These are phyloP conservation scores for Botrytis paeoniae DNA, from an alignment of 2,329 filamentous ascomycete genomes.

Conservation along the genomic window DNA sequence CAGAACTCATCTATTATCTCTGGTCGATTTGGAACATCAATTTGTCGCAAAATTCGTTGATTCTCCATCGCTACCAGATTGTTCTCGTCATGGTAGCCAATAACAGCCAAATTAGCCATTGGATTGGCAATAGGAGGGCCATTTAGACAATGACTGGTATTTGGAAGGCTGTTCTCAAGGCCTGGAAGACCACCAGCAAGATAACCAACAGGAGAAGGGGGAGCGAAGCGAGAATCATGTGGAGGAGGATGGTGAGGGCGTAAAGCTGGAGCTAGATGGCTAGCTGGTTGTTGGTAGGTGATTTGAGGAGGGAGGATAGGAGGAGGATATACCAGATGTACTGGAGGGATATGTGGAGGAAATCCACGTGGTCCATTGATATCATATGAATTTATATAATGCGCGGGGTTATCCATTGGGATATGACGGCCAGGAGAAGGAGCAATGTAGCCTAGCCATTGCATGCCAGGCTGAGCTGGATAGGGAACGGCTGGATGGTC, in stretches of 20 bases:
- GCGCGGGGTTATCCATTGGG: not conserved
- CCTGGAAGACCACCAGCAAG: not conserved
- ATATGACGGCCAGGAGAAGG: not conserved
- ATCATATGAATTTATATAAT: not conserved
- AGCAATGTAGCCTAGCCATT: not conserved
- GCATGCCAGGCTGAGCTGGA: not conserved
- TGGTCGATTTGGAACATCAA: not conserved
- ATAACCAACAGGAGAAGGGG: not conserved
- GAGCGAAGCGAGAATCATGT: not conserved
- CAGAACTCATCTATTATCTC: not conserved
- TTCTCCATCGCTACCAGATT: not conserved
- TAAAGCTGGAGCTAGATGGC: no score
- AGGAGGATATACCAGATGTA: not conserved
- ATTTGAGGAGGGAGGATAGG: not conserved
- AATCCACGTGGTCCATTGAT: not conserved
- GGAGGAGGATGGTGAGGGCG: not conserved
- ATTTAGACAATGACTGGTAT: not conserved
- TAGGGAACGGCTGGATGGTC: not conserved
- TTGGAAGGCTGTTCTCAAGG: not conserved
- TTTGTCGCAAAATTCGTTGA: not conserved
- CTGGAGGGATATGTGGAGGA: accelerated
- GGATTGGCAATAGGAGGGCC: not conserved
- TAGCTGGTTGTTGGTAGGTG: not conserved
- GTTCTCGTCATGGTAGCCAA: not conserved
- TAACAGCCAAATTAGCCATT: not conserved